Base-by-base conservation (phyloP, 805 yeast genomes). In the Tetrapisispora namnaoensis region DNA sequence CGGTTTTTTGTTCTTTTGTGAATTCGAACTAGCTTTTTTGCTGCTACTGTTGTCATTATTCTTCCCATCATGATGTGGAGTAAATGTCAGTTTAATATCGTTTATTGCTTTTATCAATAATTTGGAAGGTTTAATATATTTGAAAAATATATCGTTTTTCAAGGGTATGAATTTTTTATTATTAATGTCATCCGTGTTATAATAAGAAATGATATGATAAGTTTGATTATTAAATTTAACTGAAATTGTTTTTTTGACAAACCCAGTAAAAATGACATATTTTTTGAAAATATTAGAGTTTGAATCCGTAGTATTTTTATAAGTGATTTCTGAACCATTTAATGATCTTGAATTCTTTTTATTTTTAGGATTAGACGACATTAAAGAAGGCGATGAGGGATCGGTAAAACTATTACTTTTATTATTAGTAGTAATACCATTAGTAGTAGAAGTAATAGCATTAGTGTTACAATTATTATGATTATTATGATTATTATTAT, bases 201-300 rank as follows among this genome's bases (percentile, higher is more conserved):
- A 89, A 65, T 89, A 89, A 9, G 89, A 79, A 3, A 89, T 79
- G 47, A 89, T 66, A 58, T 90, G 96, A 41, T 56, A 30, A 32
- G 48, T 52, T 43, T 52, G 49, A 20, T 20, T 32, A 30, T 38
- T 21, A 24, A 83, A 66, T 16, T 80, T 74, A 22, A 87, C 71
- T 1, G 88, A 79, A 52, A 88, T 69, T 0, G 97, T 86, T 64
- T 89, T 88, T 64, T 89, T 89, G 50, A 88, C 79, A 42, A 90
- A 71, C 0, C 96, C 96, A 40, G 63, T 59, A 36, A 27, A 21
- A 14, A 21, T 9, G 5, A 34, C 37, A 28, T 27, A 22, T 39
- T 39, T 39, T 24, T 16, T 40, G 27, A 13, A 17, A n/a, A 54
- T 55, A 41, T 52, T 57, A 16, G 49, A 24, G n/a, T 43, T 43